These are phyloP conservation scores for Claviceps monticola DNA, from an alignment of 2,329 filamentous ascomycete genomes.

Conservation along the genomic window DNA sequence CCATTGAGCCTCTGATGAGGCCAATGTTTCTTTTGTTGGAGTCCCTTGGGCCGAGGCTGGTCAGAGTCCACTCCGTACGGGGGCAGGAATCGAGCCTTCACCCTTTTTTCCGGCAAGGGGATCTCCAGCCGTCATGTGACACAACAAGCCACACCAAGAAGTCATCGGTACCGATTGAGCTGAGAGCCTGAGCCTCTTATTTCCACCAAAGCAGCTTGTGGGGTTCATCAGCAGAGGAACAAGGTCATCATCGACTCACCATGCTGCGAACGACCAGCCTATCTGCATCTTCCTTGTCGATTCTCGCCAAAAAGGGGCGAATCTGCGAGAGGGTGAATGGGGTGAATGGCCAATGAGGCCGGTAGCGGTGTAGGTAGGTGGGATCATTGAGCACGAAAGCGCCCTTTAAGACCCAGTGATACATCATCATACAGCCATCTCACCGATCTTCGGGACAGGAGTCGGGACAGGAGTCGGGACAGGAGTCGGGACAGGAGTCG, in stretches of 20 bases:
- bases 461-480: background rate
- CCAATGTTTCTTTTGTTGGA: background rate
- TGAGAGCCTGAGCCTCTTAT: background rate
- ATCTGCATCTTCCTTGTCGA: background rate
- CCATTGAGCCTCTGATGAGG: too few species aligned
- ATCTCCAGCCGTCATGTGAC: background rate
- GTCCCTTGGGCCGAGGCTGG: background rate
- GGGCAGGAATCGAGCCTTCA: constrained; percentile 3
- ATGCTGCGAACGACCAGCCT: background rate
- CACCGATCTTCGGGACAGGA: background rate
- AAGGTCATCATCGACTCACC: background rate
- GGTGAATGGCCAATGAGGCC: too few species aligned
- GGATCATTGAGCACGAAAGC: background rate
- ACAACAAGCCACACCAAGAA: background rate
- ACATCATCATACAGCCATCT: background rate
- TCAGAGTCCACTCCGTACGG: background rate
- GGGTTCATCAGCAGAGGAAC: background rate
- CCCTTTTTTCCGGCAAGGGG: background rate
- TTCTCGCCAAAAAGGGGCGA: background rate
- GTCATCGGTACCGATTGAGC: background rate
- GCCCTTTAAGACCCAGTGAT: background rate
- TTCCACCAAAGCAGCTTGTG: background rate
- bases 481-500: background rate
- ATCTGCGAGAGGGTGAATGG: too few species aligned
- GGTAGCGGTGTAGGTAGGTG: too few species aligned